Evolutionary conservation across 306 rosid species (phyloP).

Genomic region (Notholithocarpus densiflorus): DNA sequence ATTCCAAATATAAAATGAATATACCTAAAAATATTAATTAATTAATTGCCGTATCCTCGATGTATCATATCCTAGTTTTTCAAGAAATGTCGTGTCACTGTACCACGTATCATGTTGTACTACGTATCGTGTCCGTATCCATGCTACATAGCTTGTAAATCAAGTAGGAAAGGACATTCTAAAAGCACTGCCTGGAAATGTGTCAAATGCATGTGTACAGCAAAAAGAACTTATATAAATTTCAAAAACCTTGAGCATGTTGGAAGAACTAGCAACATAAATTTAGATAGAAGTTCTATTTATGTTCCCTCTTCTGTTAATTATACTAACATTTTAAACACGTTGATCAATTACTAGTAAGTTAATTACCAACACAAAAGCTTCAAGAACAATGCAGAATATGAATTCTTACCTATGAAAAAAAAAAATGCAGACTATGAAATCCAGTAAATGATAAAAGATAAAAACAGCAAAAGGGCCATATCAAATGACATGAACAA

Average conservation of each 20-base stretch:
- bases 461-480: neutral
- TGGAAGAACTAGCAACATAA: neutral
- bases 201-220: conserved; percentile 9
- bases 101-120: too few relatives aligned
- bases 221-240: neutral
- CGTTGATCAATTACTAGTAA: neutral
- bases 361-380: neutral
- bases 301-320: neutral
- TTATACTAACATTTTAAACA: neutral
- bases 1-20: too few relatives aligned
- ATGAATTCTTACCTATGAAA: neutral
- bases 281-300: neutral
- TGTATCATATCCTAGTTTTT: too few relatives aligned
- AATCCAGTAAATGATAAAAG: conserved; percentile 7
- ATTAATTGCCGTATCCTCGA: too few relatives aligned
- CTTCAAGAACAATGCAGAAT: neutral
- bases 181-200: conserved; percentile 14
- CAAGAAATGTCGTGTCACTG: too few relatives aligned
- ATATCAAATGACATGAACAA: conserved; percentile 6
- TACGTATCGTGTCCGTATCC: too few relatives aligned
- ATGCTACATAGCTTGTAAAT: too few relatives aligned
- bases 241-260: conserved; percentile 6
- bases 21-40: too few relatives aligned
- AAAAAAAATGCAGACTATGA: neutral
- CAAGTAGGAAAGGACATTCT: conserved; percentile 29